Base-by-base conservation (phyloP, 768 basidiomycete species). In the Trametes cingulata region DNA sequence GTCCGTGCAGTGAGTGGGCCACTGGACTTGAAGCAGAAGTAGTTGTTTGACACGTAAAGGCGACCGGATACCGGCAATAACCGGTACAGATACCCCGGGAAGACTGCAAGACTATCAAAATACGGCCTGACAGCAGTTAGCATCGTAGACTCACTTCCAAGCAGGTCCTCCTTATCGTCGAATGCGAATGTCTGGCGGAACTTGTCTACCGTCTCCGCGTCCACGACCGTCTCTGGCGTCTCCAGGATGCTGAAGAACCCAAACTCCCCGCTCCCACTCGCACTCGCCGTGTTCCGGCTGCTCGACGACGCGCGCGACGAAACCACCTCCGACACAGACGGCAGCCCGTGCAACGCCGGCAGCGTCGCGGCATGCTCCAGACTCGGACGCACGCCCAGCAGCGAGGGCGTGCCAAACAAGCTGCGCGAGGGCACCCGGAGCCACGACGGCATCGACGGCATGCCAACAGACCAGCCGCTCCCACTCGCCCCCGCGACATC, bases 11-110 rank as follows among this genome's bases (percentile, higher is more conserved):
- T 83, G 49, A 96, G 71, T 29, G 90, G 83, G 5, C 93, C 86
- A 42, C 84, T 90, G 5, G 95, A 94, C 69, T 93, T 91, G 83
- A 98, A 99, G 75, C 94, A 97, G 73, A 98, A 90, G 72, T 85
- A 89, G 72, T 91, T 93, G 12, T 85, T 86, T n/a, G 96, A 96
- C 61, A 98, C 83, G 69, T 90, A 98, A 27, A 98, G 81, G 52
- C 88, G 83, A 7, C 96, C 96, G 60, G 81, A 90, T 13, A 96
- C 82, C 0, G 97, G 96, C n/a, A 99, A 73, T 24, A 96, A 80
- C 56, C 96, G 82, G 74, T 87, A 93, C 42, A 98, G 79, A 72
- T 93, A 97, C 10, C 94, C 94, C 41, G 92, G 85, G 71, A 96
- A 93, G 68, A 92, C 96, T 98, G 43, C 10, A 24, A 36, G 17